Evolutionary conservation across 257 asterid species (phyloP).

Genomic region (Vinca minor): DNA sequence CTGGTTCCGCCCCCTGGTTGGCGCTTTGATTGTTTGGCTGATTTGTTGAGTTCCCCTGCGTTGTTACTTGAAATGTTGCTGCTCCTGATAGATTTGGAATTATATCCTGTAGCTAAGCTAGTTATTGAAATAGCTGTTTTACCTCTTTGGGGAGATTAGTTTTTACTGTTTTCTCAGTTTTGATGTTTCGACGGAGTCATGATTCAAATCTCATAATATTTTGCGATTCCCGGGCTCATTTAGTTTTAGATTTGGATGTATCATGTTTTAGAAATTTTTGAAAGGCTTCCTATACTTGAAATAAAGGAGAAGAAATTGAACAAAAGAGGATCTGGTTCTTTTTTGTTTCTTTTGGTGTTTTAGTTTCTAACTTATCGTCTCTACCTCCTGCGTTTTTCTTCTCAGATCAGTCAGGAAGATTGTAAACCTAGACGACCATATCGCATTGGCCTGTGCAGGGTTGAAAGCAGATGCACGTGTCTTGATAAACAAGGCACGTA

Average conservation of each 20-base stretch:
- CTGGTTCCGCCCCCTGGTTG: too few relatives aligned
- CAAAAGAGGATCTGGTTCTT: too few relatives aligned
- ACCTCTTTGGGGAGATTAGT: too few relatives aligned
- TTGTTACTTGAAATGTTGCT: not conserved
- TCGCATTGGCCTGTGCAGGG: constrained; percentile 97
- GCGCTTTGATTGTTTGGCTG: too few relatives aligned
- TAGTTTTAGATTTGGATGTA: not conserved
- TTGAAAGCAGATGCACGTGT: constrained; percentile 99
- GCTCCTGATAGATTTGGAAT: not conserved
- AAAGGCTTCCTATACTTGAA: not conserved
- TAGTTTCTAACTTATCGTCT: not conserved
- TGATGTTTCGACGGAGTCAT: not conserved
- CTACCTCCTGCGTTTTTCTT: constrained; percentile 8
- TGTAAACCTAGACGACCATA: constrained; percentile 83
- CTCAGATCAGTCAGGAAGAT: constrained; percentile 95
- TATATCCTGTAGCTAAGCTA: not conserved
- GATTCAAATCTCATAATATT: not conserved
- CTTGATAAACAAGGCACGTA: constrained; percentile 77
- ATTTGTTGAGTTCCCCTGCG: too few relatives aligned
- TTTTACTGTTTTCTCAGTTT: not conserved
- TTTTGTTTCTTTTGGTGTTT: not conserved
- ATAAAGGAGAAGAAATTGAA: not conserved
- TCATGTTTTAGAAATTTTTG: not conserved
- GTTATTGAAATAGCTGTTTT: too few relatives aligned
- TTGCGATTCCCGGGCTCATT: not conserved